Conservation (phyloP, 192 early-diverging fungal species). For the Coemansia interrupta region DNA sequence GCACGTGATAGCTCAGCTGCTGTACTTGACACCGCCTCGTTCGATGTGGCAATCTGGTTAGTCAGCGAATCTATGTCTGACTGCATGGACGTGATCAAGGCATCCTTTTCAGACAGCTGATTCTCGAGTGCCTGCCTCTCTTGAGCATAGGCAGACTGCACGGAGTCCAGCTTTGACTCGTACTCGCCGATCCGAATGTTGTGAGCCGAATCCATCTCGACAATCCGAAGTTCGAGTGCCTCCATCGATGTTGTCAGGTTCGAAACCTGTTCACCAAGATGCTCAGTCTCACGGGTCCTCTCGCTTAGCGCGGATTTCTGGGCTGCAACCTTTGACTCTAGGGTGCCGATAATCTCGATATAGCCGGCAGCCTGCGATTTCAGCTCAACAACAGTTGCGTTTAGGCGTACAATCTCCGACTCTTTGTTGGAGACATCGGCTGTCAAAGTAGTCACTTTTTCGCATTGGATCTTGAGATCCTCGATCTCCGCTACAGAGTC, state of each 20-base stretch:
- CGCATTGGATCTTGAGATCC: constrained; percentile 1
- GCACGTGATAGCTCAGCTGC: neutral
- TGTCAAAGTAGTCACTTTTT: neutral
- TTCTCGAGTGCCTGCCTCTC: neutral
- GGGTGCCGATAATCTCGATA: neutral
- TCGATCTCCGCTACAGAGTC: neutral
- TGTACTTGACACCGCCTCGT: neutral
- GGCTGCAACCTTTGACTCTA: constrained; percentile 1
- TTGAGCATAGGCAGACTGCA: neutral
- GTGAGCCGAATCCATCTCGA: neutral
- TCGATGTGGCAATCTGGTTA: neutral
- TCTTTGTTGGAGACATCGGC: constrained; percentile 2
- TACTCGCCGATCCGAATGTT: neutral
- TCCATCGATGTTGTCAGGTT: neutral
- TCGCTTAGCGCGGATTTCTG: neutral
- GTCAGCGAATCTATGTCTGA: neutral
- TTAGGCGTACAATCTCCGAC: constrained; percentile 1
- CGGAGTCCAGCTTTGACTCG: neutral
- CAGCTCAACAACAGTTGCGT: neutral
- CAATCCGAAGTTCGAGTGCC: constrained; percentile 1
- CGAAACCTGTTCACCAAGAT: neutral
- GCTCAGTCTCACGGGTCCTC: constrained; percentile 8
- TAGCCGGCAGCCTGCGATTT: neutral
- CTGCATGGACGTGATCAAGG: neutral
- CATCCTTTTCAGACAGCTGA: neutral